Conservation (phyloP, 2,329 filamentous ascomycete genomes). For the Boeremia lycopersici region DNA sequence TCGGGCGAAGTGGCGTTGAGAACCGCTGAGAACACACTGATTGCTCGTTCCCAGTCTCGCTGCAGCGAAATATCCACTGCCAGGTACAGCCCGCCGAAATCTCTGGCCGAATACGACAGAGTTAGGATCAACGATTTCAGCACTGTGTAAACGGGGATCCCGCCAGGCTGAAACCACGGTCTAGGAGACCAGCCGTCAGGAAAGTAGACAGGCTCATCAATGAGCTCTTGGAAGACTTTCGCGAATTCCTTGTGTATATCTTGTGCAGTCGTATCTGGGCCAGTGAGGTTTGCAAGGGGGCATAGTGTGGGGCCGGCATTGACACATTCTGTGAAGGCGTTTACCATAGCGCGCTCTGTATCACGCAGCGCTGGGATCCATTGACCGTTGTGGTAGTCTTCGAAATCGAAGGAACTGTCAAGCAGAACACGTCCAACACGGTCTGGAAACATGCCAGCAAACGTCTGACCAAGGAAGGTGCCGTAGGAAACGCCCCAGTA, state of each 20-base stretch:
- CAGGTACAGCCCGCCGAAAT: background rate
- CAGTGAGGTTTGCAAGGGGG: slow-evolving; percentile 17
- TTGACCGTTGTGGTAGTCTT: slow-evolving; percentile 18
- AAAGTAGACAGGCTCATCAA: slow-evolving; percentile 18
- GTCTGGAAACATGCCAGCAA: slow-evolving; percentile 50
- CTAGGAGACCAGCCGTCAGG: slow-evolving; percentile 12
- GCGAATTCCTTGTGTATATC: slow-evolving; percentile 14
- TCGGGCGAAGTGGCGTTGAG: slow-evolving; percentile 14
- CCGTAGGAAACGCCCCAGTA: slow-evolving; percentile 54
- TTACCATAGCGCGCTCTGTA: slow-evolving; percentile 18
- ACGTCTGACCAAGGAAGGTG: slow-evolving; percentile 53
- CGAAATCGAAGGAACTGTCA: slow-evolving; percentile 32
- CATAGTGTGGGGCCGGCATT: slow-evolving; percentile 13
- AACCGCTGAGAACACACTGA: background rate
- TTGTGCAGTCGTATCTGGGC: slow-evolving; percentile 17
- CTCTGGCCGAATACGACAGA: slow-evolving; percentile 5
- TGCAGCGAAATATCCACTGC: slow-evolving; percentile 3
- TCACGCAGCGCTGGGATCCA: slow-evolving; percentile 19
- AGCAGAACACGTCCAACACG: slow-evolving; percentile 45
- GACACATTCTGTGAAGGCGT: slow-evolving; percentile 21
- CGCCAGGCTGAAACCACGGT: slow-evolving; percentile 19
- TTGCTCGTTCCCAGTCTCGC: slow-evolving; percentile 10
- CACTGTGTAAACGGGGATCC: slow-evolving; percentile 2
- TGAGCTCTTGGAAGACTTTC: slow-evolving; percentile 16
- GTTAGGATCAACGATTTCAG: slow-evolving; percentile 13